A percentile compares a stretch with the other conserved stretches of the same genome.
Conservation (phyloP, 2,329 filamentous ascomycete genomes). For the Nigrospora oryzae region DNA sequence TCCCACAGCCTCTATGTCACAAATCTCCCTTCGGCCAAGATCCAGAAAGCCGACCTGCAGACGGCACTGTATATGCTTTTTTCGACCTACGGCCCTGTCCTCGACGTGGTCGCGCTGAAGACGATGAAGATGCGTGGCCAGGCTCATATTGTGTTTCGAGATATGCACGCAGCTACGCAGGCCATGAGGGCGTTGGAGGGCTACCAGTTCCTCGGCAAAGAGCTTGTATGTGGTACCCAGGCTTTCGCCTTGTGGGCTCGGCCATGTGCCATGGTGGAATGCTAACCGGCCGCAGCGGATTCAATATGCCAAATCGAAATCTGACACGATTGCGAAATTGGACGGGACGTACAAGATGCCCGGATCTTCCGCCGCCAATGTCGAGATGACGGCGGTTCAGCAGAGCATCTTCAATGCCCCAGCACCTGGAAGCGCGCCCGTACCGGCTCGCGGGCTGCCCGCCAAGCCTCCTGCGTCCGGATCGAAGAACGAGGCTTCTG, state of each 20-base stretch:
- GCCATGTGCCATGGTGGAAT: conserved; percentile 3
- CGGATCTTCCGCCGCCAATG: conserved; percentile 39
- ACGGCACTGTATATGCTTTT: conserved; percentile 88
- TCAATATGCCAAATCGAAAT: conserved; percentile 83
- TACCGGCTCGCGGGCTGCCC: conserved; percentile 28
- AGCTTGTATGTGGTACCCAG: conserved; percentile 52
- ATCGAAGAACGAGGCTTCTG: conserved; percentile 42
- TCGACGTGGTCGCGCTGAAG: conserved; percentile 86
- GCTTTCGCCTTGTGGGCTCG: conserved; percentile 20
- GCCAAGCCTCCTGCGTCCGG: conserved; percentile 36
- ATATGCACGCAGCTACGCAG: conserved; percentile 85
- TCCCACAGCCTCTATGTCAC: conserved; percentile 69
- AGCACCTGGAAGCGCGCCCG: conserved; percentile 37
- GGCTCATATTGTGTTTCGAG: conserved; percentile 84
- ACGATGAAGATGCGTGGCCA: conserved; percentile 92
- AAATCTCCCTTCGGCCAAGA: conserved; percentile 78
- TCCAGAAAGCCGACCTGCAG: conserved; percentile 81
- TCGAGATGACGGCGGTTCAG: conserved; percentile 64
- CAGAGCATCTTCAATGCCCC: conserved; percentile 73
- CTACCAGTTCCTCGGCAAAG: conserved; percentile 74
- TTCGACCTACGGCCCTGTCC: conserved; percentile 83
- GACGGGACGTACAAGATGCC: conserved; percentile 82
- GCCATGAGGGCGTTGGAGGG: conserved; percentile 86
- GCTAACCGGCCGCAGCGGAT: conserved; percentile 57
- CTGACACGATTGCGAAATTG: conserved; percentile 79